Conservation (phyloP, 2,329 filamentous ascomycete genomes). For the Trichoderma brevicompactum region DNA sequence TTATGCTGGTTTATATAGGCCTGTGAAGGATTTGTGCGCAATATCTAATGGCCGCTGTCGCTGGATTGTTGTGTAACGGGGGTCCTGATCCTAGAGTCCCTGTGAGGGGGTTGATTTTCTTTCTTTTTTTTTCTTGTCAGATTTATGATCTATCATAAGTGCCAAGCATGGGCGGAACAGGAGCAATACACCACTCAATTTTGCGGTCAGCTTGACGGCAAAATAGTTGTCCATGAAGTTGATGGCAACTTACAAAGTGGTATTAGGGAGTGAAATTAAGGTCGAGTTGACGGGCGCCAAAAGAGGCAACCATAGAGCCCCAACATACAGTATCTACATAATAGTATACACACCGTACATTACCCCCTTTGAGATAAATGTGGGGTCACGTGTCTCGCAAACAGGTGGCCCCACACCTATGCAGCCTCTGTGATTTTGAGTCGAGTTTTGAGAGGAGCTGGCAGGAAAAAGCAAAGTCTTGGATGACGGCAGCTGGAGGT, state of each 20-base stretch:
- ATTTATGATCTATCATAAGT: not conserved
- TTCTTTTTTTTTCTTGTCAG: not conserved
- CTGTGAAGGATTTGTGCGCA: not conserved
- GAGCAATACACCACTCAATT: not conserved
- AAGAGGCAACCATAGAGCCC: not conserved
- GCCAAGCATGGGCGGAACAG: no score
- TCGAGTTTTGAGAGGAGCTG: not conserved
- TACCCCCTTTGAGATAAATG: not conserved
- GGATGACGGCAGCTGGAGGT: not conserved
- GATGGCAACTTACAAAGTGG: no score
- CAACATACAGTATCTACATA: not conserved
- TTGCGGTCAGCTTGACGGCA: not conserved
- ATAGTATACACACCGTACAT: not conserved
- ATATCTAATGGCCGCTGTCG: not conserved
- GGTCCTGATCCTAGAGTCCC: not conserved
- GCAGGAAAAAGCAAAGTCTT: not conserved
- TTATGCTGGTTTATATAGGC: no score
- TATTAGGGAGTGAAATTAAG: not conserved
- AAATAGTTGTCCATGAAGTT: not conserved
- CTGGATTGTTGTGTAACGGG: not conserved
- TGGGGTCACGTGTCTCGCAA: conserved; percentile 17
- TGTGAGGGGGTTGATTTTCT: not conserved
- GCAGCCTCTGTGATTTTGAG: not conserved
- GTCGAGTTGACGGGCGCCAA: not conserved
- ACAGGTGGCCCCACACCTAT: not conserved